Evolutionary conservation across 352 stramenopile genomes (phyloP).

Genomic region (Globisporangium cederbergense): DNA sequence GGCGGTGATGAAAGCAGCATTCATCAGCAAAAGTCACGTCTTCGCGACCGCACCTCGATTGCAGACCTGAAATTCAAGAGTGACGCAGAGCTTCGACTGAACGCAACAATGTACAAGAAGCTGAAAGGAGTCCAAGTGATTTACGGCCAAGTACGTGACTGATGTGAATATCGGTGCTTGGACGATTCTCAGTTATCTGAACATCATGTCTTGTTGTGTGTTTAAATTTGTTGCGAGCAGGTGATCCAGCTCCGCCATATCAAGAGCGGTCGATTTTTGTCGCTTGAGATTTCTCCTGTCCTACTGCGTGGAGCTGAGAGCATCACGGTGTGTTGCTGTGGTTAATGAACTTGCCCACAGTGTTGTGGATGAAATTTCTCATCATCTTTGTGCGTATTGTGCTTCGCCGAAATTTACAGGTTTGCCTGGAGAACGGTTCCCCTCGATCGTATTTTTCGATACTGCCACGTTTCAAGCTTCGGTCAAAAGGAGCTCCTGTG

Average conservation of each 20-base stretch:
- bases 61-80: conserved; percentile 69
- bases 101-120: conserved; percentile 71
- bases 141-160: conserved; percentile 50
- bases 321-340: conserved; percentile 29
- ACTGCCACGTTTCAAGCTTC: conserved; percentile 61
- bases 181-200: neutral
- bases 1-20: neutral
- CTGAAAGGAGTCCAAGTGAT: conserved; percentile 53
- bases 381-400: neutral
- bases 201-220: neutral
- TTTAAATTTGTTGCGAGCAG: conserved; percentile 18
- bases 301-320: conserved; percentile 51
- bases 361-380: neutral
- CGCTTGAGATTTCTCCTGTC: conserved; percentile 40
- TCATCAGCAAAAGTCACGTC: conserved; percentile 5
- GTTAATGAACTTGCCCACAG: neutral
- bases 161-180: neutral
- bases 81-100: conserved; percentile 58
- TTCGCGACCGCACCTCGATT: conserved; percentile 25
- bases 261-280: conserved; percentile 60
- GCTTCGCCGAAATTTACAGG: conserved; percentile 24
- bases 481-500: conserved; percentile 57
- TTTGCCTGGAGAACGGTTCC: conserved; percentile 44
- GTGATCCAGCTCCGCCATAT: conserved; percentile 57
- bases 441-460: conserved; percentile 48